phyloP scores from a whole-genome alignment of 345 rosid genomes.

The Euphorbia pulcherrima region DNA sequence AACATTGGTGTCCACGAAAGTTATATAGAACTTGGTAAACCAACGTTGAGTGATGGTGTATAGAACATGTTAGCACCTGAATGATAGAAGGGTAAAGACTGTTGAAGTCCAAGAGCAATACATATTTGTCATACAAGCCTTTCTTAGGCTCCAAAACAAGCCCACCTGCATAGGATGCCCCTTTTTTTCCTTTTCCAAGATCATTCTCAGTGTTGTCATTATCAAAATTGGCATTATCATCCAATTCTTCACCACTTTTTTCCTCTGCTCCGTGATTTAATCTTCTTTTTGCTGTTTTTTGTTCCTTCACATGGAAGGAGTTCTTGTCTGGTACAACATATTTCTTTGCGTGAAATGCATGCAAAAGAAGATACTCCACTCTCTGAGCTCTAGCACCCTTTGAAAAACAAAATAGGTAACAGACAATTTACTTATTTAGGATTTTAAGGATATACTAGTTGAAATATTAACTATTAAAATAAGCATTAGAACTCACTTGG shows the following conservation, averaged over 20 bases:
- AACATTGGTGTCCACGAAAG: constrained; percentile 9
- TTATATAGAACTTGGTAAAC: neutral
- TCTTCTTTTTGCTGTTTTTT: constrained; percentile 53
- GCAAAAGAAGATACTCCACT: constrained; percentile 86
- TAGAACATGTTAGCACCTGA: constrained; percentile 53
- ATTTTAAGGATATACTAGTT: constrained; percentile 5
- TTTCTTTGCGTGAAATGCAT: constrained; percentile 86
- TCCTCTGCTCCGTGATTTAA: constrained; percentile 43
- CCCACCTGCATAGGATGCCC: constrained; percentile 93
- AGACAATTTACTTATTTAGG: constrained; percentile 4
- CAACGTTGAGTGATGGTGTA: constrained; percentile 9
- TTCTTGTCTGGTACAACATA: constrained; percentile 89
- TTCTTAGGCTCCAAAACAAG: constrained; percentile 94
- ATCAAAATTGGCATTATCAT: constrained; percentile 40
- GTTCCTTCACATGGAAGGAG: constrained; percentile 50
- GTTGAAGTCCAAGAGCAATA: constrained; percentile 91
- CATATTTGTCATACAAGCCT: constrained; percentile 90
- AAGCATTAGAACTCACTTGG: constrained; percentile 53
- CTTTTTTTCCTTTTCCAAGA: constrained; percentile 62
- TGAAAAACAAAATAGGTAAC: constrained; percentile 17
- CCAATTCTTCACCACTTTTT: constrained; percentile 43
- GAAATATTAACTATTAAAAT: neutral
- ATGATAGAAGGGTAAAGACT: constrained; percentile 99
- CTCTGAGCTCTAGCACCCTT: constrained; percentile 99
- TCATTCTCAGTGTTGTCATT: constrained; percentile 41